These are phyloP conservation scores for Fraxinus platypoda DNA, from an alignment of 305 asterid species.

Conservation along the genomic window DNA sequence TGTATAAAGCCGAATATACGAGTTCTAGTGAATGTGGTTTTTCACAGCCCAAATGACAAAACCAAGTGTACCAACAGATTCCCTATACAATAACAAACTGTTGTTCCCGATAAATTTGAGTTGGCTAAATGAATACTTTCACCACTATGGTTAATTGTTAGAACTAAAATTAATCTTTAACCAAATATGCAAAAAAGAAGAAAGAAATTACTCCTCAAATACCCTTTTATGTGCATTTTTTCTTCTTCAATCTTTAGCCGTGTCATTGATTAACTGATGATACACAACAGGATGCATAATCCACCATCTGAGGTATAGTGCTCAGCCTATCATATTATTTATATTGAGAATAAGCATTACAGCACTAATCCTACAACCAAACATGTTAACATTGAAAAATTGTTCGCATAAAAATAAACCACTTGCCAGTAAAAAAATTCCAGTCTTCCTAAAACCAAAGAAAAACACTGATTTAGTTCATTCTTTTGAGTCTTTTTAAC, in stretches of 20 bases:
- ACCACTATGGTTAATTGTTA: not conserved
- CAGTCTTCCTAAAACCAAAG: not conserved
- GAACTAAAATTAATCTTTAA: not conserved
- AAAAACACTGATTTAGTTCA: not conserved
- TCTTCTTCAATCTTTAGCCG: not conserved
- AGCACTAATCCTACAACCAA: not conserved
- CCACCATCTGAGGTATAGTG: not conserved
- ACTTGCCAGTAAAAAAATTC: not conserved
- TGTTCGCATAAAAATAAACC: not conserved
- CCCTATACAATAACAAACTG: not conserved
- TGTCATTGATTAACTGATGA: not conserved
- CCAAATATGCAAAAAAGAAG: not conserved
- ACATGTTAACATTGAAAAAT: not conserved
- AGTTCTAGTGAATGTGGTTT: not conserved
- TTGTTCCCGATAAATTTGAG: not conserved
- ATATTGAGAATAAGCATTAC: not conserved
- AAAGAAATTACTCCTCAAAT: not conserved
- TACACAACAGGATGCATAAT: not conserved
- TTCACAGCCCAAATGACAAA: not conserved
- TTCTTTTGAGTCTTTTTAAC: not conserved
- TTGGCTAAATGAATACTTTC: not conserved
- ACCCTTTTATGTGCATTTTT: not conserved
- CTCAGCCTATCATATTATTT: not conserved
- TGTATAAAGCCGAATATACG: not conserved
- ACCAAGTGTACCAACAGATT: not conserved